These are phyloP conservation scores for Globisporangium lucens DNA, from an alignment of 352 stramenopile species.

Conservation along the genomic window DNA sequence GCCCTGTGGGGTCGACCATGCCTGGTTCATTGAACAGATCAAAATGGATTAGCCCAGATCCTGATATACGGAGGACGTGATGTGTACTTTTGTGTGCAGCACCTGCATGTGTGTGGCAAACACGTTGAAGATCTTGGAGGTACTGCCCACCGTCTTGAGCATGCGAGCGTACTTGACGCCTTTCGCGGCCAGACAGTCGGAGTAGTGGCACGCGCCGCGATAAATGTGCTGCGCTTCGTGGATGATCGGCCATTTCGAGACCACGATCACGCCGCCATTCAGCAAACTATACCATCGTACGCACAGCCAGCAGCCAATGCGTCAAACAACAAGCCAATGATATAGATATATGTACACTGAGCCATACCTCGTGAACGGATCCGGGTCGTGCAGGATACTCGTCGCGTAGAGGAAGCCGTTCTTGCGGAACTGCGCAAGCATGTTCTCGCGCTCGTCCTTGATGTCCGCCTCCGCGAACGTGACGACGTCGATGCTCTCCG, in stretches of 20 bases:
- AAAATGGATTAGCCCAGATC: not conserved
- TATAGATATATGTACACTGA: not conserved
- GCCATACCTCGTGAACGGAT: constrained; percentile 68
- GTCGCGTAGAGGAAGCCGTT: constrained; percentile 64
- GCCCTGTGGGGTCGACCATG: constrained; percentile 72
- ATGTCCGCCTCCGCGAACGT: constrained; percentile 76
- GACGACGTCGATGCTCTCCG: constrained; percentile 60
- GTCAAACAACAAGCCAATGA: not conserved
- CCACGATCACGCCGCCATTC: constrained; percentile 77
- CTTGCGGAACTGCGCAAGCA: constrained; percentile 56
- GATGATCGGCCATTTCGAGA: constrained; percentile 81
- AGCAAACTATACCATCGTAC: constrained; percentile 33
- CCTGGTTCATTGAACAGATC: constrained; percentile 22
- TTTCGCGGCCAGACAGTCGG: constrained; percentile 79
- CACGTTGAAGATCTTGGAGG: constrained; percentile 78
- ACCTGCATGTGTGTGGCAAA: constrained; percentile 86
- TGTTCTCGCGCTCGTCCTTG: constrained; percentile 41
- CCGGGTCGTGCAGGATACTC: constrained; percentile 65
- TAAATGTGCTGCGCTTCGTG: constrained; percentile 80
- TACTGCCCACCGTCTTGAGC: constrained; percentile 48
- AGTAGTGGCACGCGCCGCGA: constrained; percentile 72
- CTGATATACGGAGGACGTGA: not conserved
- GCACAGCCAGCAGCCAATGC: not conserved
- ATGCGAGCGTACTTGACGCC: constrained; percentile 80
- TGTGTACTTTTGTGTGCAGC: not conserved